These are phyloP conservation scores for Fraxinus excelsior DNA, from an alignment of 257 asterid species.

Conservation along the genomic window DNA sequence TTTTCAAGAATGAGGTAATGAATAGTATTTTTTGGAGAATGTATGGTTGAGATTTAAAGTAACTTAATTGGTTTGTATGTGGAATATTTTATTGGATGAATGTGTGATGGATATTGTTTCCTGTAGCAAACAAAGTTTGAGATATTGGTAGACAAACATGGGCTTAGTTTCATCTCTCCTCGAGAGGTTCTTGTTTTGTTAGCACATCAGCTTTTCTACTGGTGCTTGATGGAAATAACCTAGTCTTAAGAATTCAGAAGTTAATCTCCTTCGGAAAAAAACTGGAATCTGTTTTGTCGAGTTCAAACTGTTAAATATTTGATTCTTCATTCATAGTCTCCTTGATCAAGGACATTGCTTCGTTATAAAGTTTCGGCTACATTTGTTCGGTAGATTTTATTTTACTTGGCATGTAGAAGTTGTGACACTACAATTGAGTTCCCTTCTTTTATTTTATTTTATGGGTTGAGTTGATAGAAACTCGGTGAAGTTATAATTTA, in stretches of 20 bases:
- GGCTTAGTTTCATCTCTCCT: slow-evolving; percentile 30
- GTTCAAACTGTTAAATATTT: slow-evolving; percentile 25
- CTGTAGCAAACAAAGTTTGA: too few relatives aligned
- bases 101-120: too few relatives aligned
- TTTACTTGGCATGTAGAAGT: not conserved
- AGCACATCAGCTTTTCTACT: slow-evolving; percentile 21
- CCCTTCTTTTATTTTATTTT: too few relatives aligned
- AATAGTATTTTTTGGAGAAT: too few relatives aligned
- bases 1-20: too few relatives aligned
- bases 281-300: slow-evolving; percentile 22
- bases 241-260: slow-evolving; percentile 19
- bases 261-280: slow-evolving; percentile 13
- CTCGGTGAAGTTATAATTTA: not conserved
- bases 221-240: slow-evolving; percentile 9
- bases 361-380: not conserved
- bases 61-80: too few relatives aligned
- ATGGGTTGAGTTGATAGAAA: not conserved
- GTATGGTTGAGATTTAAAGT: too few relatives aligned
- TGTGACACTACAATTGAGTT: not conserved
- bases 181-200: slow-evolving; percentile 32
- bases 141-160: too few relatives aligned
- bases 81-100: too few relatives aligned
- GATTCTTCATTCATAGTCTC: not conserved
- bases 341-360: not conserved
- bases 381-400: not conserved